These are phyloP conservation scores for Tubosaeta sp. DNA, from an alignment of 768 basidiomycete species.

Conservation along the genomic window DNA sequence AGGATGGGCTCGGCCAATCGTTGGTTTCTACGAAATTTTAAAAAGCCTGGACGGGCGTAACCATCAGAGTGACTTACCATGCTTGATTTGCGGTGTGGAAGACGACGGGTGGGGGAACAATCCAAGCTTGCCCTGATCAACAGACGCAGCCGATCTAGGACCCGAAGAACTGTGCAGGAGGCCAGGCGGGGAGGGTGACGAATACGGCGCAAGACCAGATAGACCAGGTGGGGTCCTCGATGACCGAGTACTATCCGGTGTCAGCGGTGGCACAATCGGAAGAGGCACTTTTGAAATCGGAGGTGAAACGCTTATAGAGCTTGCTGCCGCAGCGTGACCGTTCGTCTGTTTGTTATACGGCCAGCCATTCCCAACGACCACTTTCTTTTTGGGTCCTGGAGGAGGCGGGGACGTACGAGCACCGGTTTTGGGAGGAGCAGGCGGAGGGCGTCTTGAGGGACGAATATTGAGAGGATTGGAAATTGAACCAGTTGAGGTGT, in stretches of 20 bases:
- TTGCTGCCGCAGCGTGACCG: conserved; percentile 16
- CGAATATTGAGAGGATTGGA: conserved; percentile 55
- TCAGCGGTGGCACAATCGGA: conserved; percentile 17
- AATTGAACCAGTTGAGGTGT: conserved; percentile 39
- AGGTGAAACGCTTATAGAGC: conserved; percentile 14
- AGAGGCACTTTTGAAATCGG: conserved; percentile 9
- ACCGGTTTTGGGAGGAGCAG: conserved; percentile 4
- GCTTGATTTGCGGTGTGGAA: conserved; percentile 27
- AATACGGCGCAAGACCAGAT: conserved; percentile 29
- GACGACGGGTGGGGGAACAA: conserved; percentile 14
- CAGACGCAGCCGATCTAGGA: conserved; percentile 15
- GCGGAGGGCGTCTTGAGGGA: conserved; percentile 36
- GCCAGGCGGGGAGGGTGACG: conserved; percentile 33
- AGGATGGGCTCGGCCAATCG: conserved; percentile 22
- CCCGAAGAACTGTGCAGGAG: conserved; percentile 30
- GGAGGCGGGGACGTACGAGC: conserved; percentile 12
- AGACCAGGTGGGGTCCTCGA: conserved; percentile 32
- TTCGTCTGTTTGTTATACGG: conserved; percentile 32
- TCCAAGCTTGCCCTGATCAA: conserved; percentile 18
- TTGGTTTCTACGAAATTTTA: conserved; percentile 13
- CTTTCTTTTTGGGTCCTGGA: conserved; percentile 16
- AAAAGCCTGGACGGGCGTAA: not conserved
- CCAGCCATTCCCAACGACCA: conserved; percentile 48
- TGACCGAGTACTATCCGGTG: conserved; percentile 31
- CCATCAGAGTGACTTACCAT: conserved; percentile 19